phyloP scores from a whole-genome alignment of 176 grass and related monocot species.

The Raddia guianensis region DNA sequence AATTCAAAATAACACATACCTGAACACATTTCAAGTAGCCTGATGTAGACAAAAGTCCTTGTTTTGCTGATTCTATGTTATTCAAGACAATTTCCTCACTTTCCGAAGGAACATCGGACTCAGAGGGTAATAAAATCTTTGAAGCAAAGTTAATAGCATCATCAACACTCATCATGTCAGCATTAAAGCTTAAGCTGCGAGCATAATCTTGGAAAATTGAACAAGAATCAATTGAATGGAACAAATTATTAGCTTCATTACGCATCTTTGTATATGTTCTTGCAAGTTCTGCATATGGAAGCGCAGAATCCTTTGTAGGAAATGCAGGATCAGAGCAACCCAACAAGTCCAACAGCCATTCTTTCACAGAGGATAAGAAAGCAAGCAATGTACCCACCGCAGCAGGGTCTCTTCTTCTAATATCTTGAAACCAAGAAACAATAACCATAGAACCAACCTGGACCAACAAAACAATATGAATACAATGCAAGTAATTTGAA shows the following conservation, averaged over 20 bases:
- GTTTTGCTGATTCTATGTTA: slow-evolving; percentile 87
- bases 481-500: slow-evolving; percentile 31
- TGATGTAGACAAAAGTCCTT: slow-evolving; percentile 79
- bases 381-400: slow-evolving; percentile 49
- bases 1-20: slow-evolving; percentile 50
- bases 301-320: slow-evolving; percentile 83
- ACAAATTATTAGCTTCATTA: slow-evolving; percentile 69
- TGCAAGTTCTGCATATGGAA: slow-evolving; percentile 89
- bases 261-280: slow-evolving; percentile 94
- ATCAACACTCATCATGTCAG: slow-evolving; percentile 66
- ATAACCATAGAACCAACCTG: slow-evolving; percentile 93
- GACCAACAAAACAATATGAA: slow-evolving; percentile 17
- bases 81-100: slow-evolving; percentile 58
- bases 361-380: slow-evolving; percentile 73
- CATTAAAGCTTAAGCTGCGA: slow-evolving; percentile 56
- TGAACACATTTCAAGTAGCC: slow-evolving; percentile 98
- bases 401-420: slow-evolving; percentile 63
- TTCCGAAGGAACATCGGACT: slow-evolving; percentile 45
- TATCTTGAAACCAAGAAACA: slow-evolving; percentile 87
- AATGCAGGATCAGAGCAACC: slow-evolving; percentile 85
- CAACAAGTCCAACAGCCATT: slow-evolving; percentile 79
- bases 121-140: slow-evolving; percentile 60
- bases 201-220: slow-evolving; percentile 59
- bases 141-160: slow-evolving; percentile 82
- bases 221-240: slow-evolving; percentile 63